Evolutionary conservation across 768 basidiomycete genomes (phyloP).

Genomic region (Auriculariales sp.): DNA sequence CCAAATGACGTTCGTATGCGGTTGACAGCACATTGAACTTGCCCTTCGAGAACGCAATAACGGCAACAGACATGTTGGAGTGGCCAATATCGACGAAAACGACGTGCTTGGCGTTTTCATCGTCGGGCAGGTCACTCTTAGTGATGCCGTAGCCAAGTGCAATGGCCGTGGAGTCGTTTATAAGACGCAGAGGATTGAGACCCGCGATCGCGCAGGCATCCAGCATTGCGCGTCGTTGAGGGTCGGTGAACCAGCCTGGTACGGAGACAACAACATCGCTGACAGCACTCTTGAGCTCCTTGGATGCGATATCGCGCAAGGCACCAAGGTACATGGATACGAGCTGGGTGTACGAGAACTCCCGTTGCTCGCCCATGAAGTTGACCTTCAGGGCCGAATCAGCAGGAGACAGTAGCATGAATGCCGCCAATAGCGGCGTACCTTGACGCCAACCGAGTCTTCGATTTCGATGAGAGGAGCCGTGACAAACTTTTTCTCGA

Average conservation of each 20-base stretch:
- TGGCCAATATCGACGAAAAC: conserved; percentile 95
- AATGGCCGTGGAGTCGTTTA: conserved; percentile 92
- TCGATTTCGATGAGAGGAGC: conserved; percentile 72
- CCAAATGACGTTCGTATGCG: conserved; percentile 86
- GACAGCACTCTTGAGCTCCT: conserved; percentile 75
- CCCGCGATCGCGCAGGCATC: conserved; percentile 84
- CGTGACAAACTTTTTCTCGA: conserved; percentile 87
- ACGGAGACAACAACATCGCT: conserved; percentile 92
- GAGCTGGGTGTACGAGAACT: conserved; percentile 82
- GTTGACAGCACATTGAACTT: conserved; percentile 76
- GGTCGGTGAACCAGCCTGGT: conserved; percentile 93
- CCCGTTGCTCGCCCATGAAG: conserved; percentile 68
- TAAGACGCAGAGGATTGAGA: conserved; percentile 82
- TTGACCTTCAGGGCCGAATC: conserved; percentile 41
- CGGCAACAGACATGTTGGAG: conserved; percentile 71
- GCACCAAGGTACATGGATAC: conserved; percentile 84
- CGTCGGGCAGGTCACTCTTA: conserved; percentile 82
- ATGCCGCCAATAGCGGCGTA: conserved; percentile 23
- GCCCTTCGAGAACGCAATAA: conserved; percentile 90
- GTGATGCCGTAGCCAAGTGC: conserved; percentile 99
- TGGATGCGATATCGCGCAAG: conserved; percentile 72
- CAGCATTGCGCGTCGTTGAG: conserved; percentile 78
- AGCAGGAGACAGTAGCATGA: neutral
- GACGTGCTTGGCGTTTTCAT: conserved; percentile 72
- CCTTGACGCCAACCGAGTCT: conserved; percentile 77